These are phyloP conservation scores for Cephaloascus albidus DNA, from an alignment of 805 yeast species.

Conservation along the genomic window DNA sequence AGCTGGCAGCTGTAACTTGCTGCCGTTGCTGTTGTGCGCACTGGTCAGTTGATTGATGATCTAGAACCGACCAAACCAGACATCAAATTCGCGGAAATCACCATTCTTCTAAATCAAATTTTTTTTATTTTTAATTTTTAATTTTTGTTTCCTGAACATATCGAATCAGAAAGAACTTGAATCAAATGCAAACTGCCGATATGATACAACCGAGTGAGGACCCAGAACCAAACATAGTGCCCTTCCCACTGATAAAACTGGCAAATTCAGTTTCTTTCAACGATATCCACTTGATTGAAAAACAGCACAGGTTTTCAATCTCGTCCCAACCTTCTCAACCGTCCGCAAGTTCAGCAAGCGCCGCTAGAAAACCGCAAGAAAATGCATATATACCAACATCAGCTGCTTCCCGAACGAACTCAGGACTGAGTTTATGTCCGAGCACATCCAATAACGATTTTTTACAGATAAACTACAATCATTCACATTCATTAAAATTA, in stretches of 20 bases:
- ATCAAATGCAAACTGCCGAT: no score
- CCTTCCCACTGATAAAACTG: neutral
- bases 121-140: no score
- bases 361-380: neutral
- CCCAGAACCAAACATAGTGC: neutral
- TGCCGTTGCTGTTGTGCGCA: no score
- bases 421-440: neutral
- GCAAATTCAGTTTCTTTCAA: neutral
- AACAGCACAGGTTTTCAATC: neutral
- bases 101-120: no score
- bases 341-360: neutral
- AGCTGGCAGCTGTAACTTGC: no score
- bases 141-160: no score
- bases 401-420: neutral
- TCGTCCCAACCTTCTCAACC: neutral
- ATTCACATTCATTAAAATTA: neutral
- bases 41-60: no score
- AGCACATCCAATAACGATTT: neutral
- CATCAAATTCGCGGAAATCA: no score
- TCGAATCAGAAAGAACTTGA: no score
- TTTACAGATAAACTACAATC: neutral
- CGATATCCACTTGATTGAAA: neutral
- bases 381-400: neutral
- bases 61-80: no score
- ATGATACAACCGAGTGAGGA: conserved; percentile 3